These are phyloP conservation scores for Phlyctochytrium bullatum DNA, from an alignment of 192 early-diverging fungal genomes.

Conservation along the genomic window DNA sequence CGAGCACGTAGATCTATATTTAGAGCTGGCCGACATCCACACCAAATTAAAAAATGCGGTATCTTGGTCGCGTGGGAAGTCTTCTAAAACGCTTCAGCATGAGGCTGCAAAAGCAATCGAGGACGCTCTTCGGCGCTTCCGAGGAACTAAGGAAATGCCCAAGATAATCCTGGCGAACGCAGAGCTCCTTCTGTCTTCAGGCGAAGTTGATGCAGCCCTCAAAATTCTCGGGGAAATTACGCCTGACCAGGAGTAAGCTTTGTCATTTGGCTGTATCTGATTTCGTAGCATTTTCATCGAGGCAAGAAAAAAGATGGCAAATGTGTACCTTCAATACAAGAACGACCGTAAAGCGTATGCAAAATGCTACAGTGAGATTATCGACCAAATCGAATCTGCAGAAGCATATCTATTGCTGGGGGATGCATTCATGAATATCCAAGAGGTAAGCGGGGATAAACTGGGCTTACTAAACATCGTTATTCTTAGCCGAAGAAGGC, in stretches of 20 bases:
- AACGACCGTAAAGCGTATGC: constrained; percentile 53
- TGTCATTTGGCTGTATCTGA: not conserved
- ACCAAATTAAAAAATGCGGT: constrained; percentile 39
- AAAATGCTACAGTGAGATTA: constrained; percentile 46
- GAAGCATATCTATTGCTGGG: constrained; percentile 51
- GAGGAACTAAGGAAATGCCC: constrained; percentile 37
- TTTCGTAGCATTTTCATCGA: constrained; percentile 39
- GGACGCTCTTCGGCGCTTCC: constrained; percentile 41
- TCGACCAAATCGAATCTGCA: constrained; percentile 41
- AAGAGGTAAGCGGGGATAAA: constrained; percentile 28
- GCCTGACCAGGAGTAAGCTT: constrained; percentile 25
- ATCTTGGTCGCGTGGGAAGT: constrained; percentile 4
- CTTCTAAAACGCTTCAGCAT: constrained; percentile 6
- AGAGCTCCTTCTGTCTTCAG: constrained; percentile 27
- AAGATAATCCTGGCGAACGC: constrained; percentile 45
- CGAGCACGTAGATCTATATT: constrained; percentile 39
- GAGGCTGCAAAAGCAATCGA: constrained; percentile 43
- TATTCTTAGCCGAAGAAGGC: constrained; percentile 44
- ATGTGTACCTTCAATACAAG: constrained; percentile 52
- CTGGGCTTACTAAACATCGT: not conserved
- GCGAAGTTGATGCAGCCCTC: constrained; percentile 44
- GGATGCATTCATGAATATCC: constrained; percentile 56
- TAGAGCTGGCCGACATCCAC: constrained; percentile 41
- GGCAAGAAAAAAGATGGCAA: constrained; percentile 43
- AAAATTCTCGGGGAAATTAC: constrained; percentile 34